Evolutionary conservation across 1,139 yeast species (phyloP).

Genomic region (Nakaseomyces delphensis): DNA sequence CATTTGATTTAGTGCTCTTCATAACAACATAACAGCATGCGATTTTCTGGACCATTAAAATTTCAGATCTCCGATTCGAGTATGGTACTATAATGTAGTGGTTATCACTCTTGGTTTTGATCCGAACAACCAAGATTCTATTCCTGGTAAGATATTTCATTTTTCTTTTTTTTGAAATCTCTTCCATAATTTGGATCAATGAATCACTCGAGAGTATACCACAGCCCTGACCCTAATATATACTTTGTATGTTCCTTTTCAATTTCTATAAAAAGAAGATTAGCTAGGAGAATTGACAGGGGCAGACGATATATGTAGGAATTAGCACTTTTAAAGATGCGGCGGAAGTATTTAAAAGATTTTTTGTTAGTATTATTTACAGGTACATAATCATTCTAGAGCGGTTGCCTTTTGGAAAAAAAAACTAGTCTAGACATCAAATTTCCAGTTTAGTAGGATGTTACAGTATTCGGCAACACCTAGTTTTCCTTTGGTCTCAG

Average conservation of each 20-base stretch:
- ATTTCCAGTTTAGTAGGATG: slow-evolving; percentile 2
- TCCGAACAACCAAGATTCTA: slow-evolving; percentile 93
- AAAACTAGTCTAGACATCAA: not conserved
- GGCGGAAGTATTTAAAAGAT: not conserved
- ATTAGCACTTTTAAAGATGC: too few relatives aligned
- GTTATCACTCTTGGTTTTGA: slow-evolving; percentile 61
- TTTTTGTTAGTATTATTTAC: not conserved
- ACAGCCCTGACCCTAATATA: too few relatives aligned
- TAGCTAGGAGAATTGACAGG: too few relatives aligned
- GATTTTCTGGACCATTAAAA: not conserved
- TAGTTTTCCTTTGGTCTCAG: slow-evolving; percentile 42
- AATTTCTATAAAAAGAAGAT: too few relatives aligned
- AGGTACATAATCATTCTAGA: not conserved
- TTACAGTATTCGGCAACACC: slow-evolving; percentile 38
- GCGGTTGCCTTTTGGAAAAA: too few relatives aligned
- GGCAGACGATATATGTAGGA: too few relatives aligned
- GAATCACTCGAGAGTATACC: too few relatives aligned
- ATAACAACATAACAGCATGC: too few relatives aligned
- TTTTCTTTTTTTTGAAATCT: slow-evolving; percentile 14
- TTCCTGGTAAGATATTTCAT: slow-evolving; percentile 81
- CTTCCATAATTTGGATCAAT: too few relatives aligned
- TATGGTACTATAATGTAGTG: slow-evolving; percentile 45
- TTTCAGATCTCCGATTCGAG: not conserved
- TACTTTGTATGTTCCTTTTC: too few relatives aligned
- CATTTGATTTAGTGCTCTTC: too few relatives aligned